Base-by-base conservation (phyloP, 1,284 basidiomycete genomes). In the Agroathelia rolfsii region DNA sequence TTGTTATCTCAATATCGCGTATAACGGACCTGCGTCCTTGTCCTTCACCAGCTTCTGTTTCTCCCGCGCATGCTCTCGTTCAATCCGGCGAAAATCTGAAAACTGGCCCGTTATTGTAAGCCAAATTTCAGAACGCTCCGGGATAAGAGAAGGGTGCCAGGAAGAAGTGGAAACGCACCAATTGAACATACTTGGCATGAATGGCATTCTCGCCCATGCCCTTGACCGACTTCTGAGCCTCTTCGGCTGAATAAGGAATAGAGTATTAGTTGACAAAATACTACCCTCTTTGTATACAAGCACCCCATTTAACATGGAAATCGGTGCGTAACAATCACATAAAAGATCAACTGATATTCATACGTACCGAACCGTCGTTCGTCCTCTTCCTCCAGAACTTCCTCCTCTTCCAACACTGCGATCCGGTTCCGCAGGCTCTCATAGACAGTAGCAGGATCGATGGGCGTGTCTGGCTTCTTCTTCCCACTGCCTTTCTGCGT, bases 1-100 rank as follows among this genome's bases (percentile, higher is more conserved):
- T 27, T 31, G 31, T 41, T 24, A 41, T 17, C 28, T 12, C 24
- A 37, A 7, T 24, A 34, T 20, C 24, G 25, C 18, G 16, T 31
- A 28, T 22, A 28, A 58, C 67, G 38, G 44, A 84, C 82, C 82
- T 42, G 82, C 73, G 58, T 87, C 83, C 59, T 86, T 86, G 64
- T 87, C 83, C 59, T 87, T 87, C 32, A 72, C 65, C 24, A 87
- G 61, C 50, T 87, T 87, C 62, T 87, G 83, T 55, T 82, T 85
- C 62, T 87, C 83, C 59, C 83, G 87, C 34, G 83, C 76, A 49
- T 86, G 80, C 50, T 87, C 84, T 41, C 84, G 69, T 55, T 88
- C 84, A 47, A 82, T 52, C 32, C 81, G 70, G 51, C 85, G 85
- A 49, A 84, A 61, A 52, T 87, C 84, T 48, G 82, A 79, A 56